Percentiles rank a stretch among this genome's conserved stretches.
Conservation (phyloP, 805 yeast genomes). For the Candida ulmi region DNA sequence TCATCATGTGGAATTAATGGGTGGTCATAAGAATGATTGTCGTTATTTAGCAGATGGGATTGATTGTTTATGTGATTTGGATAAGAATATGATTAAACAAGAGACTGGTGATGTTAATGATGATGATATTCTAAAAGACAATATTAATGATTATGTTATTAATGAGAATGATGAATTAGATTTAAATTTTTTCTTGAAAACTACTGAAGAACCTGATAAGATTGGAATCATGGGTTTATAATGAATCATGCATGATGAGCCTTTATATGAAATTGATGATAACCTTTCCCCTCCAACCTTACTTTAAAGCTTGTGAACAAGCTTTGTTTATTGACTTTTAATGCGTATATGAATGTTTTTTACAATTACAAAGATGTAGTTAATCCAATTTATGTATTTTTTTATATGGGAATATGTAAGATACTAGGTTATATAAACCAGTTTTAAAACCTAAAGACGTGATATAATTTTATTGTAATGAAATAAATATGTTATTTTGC, state of each 20-base stretch:
- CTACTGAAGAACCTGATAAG: not conserved
- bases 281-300: too few relatives aligned
- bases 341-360: constrained; percentile 1
- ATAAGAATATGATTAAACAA: not conserved
- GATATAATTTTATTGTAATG: not conserved
- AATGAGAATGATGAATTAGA: constrained; percentile 9
- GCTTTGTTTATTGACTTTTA: not conserved
- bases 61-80: not conserved
- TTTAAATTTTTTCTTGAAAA: constrained; percentile 3
- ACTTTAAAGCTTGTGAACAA: too few relatives aligned
- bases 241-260: constrained; percentile 12
- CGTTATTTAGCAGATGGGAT: not conserved
- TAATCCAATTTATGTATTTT: not conserved
- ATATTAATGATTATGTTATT: constrained; percentile 4
- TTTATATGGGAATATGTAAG: not conserved
- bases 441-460: not conserved
- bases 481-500: too few relatives aligned
- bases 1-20: too few relatives aligned
- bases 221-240: constrained; percentile 3
- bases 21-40: not conserved
- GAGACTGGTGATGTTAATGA: not conserved
- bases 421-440: too few relatives aligned
- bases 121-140: not conserved
- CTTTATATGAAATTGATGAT: too few relatives aligned
- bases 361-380: too few relatives aligned